Percentiles rank a stretch among this genome's conserved stretches.
These are phyloP conservation scores for Taiwanofungus camphoratus DNA, from an alignment of 1,284 basidiomycete species.

Conservation along the genomic window DNA sequence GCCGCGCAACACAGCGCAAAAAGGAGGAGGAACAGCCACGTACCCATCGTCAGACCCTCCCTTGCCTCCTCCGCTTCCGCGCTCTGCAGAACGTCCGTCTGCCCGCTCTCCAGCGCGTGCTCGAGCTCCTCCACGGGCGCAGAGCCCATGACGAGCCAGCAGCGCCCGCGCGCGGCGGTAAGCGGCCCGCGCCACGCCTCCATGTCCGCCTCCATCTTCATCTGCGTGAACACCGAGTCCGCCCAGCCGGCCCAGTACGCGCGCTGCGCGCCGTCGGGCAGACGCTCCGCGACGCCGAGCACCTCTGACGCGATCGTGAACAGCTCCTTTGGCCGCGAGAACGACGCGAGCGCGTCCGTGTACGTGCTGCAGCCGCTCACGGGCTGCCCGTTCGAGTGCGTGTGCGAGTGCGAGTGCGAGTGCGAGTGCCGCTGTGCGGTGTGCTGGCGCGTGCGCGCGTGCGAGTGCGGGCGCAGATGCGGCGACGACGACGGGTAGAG, in stretches of 20 bases:
- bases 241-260: slow-evolving; percentile 55
- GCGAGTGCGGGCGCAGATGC: slow-evolving; percentile 8
- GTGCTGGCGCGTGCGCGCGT: slow-evolving; percentile 7
- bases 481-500: slow-evolving; percentile 10
- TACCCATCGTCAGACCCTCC: slow-evolving; percentile 34
- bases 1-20: too few relatives aligned
- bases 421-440: slow-evolving; percentile 10
- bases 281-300: slow-evolving; percentile 51
- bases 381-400: background rate
- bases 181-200: slow-evolving; percentile 41
- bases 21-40: too few relatives aligned
- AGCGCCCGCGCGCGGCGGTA: slow-evolving; percentile 43
- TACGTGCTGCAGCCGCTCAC: background rate
- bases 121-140: slow-evolving; percentile 50
- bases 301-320: slow-evolving; percentile 57
- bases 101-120: slow-evolving; percentile 38
- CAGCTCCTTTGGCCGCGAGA: slow-evolving; percentile 53
- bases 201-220: slow-evolving; percentile 51
- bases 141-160: slow-evolving; percentile 48
- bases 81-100: slow-evolving; percentile 31
- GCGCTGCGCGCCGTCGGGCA: slow-evolving; percentile 38
- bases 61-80: slow-evolving; percentile 49
- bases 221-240: slow-evolving; percentile 53
- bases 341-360: slow-evolving; percentile 22
- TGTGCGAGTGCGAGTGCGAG: slow-evolving; percentile 4